phyloP scores from a whole-genome alignment of 805 yeast genomes.

The Grigorovia yakushimaensis region DNA sequence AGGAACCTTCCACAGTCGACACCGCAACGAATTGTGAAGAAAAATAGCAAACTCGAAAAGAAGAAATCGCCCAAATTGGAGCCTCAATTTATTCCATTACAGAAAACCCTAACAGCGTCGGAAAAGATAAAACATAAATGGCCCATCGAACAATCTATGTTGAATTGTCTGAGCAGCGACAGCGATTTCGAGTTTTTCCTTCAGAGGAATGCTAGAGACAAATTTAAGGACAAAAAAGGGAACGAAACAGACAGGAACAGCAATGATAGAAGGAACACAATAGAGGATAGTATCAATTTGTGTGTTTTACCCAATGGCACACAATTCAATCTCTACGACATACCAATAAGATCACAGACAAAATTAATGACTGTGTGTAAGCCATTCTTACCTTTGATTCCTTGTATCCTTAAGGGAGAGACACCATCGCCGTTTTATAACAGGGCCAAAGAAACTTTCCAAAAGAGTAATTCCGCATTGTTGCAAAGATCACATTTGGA shows the following conservation, averaged over 20 bases:
- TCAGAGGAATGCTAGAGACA: not conserved
- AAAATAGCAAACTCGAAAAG: conserved; percentile 13
- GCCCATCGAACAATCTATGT: not conserved
- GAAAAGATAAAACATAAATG: not conserved
- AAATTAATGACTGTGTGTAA: conserved; percentile 20
- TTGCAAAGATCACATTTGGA: not conserved
- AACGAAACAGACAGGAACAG: too few species aligned
- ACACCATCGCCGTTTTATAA: conserved; percentile 40
- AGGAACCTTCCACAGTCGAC: not conserved
- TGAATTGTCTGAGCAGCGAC: not conserved
- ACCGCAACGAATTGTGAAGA: not conserved
- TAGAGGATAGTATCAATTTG: not conserved
- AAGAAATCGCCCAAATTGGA: not conserved
- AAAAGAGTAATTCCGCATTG: conserved; percentile 31
- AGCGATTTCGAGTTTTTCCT: not conserved
- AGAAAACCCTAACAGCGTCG: not conserved
- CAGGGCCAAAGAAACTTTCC: conserved; percentile 36
- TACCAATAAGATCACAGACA: not conserved
- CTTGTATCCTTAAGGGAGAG: conserved; percentile 36
- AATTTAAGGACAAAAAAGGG: too few species aligned
- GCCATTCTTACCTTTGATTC: conserved; percentile 29
- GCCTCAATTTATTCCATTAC: not conserved
- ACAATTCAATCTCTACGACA: not conserved
- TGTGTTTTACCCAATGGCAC: not conserved
- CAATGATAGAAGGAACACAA: not conserved